These are phyloP conservation scores for Trichophyton mentagrophytes DNA, from an alignment of 2,329 filamentous ascomycete genomes.

Conservation along the genomic window DNA sequence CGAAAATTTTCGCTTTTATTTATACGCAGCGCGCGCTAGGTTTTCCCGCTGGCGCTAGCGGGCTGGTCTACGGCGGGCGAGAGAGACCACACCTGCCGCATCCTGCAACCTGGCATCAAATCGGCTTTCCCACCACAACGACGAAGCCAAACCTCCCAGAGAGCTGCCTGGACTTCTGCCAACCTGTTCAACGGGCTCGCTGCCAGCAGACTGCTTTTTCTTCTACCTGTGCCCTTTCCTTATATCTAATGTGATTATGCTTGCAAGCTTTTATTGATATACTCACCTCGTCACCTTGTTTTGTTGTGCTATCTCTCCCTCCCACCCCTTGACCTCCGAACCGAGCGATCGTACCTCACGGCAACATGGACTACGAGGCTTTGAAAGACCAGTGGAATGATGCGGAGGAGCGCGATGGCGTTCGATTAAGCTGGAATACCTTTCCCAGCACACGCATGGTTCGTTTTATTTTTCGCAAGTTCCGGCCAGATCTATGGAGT, in stretches of 20 bases:
- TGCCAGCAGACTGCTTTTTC: not conserved
- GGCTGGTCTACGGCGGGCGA: slow-evolving; percentile 20
- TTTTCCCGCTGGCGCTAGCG: not conserved
- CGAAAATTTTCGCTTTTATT: not conserved
- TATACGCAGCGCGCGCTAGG: not conserved
- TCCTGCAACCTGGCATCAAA: slow-evolving; percentile 37
- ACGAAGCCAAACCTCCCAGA: not conserved
- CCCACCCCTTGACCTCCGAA: slow-evolving; percentile 3
- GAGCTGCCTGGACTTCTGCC: not conserved
- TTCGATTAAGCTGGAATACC: slow-evolving; percentile 96
- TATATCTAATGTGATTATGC: slow-evolving; percentile 7
- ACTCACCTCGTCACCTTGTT: not conserved
- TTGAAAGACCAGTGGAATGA: slow-evolving; percentile 95
- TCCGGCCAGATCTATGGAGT: not conserved
- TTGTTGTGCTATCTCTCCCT: not conserved
- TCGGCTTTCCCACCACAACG: slow-evolving; percentile 12
- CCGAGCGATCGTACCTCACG: slow-evolving; percentile 9
- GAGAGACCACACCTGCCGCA: slow-evolving; percentile 20
- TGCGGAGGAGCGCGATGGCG: slow-evolving; percentile 89
- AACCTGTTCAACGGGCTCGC: not conserved
- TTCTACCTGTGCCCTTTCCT: no score
- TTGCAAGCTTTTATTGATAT: slow-evolving; percentile 1
- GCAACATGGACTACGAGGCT: slow-evolving; percentile 74
- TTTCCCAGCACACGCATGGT: slow-evolving; percentile 98
- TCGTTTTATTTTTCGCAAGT: slow-evolving; percentile 20